Evolutionary conservation across 2,329 filamentous ascomycete species (phyloP), one percentile per base, ranked within the genome.

Genomic region (Boeremia lycopersici): DNA sequence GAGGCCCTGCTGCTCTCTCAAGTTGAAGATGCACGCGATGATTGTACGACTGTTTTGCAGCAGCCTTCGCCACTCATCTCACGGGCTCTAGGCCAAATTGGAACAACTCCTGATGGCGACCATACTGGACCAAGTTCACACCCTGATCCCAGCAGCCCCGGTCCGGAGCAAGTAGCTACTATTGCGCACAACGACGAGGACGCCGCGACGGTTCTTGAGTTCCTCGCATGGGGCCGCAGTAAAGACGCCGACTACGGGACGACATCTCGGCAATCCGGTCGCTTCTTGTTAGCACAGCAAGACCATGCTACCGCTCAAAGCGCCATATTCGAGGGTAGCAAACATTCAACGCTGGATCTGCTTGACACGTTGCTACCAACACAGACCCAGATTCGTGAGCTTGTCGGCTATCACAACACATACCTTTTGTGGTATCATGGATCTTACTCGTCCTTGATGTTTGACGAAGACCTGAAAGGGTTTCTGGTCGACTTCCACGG

Each of bases 131-230:
- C 19, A 23, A 23, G 19, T 23, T 5, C 19, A 23, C 19, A 23
- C 19, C 19, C 4, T 23, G 12, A 15, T 6, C n/a, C 19, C 2
- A n/a, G 19, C 15, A 30, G 28, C 28, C 11, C 23, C 4, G 25
- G 6, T 10, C 17, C 35, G 6, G 47, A 42, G 4, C 7, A 36
- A 2, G 11, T 17, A 9, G 38, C 7, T 2, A n/a, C 38, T 15
- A 39, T 43, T 25, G 47, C 17, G 6, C 47, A 19, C 10, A 30
- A 48, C 4, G 38, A 41, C 7, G 46, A 49, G 56, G 77, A 79
- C 61, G 77, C 77, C 1, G 78, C 77, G 1, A 79, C 78, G 2
- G 77, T 81, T 3, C 71, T 81, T 0, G 79, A 81, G 49, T 81
- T 80, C 28, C 40, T 81, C 2, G 78, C 79, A 1, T 81, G 79